Conservation (phyloP, 169 alveolate species). For the Plasmodium billcollinsi region DNA sequence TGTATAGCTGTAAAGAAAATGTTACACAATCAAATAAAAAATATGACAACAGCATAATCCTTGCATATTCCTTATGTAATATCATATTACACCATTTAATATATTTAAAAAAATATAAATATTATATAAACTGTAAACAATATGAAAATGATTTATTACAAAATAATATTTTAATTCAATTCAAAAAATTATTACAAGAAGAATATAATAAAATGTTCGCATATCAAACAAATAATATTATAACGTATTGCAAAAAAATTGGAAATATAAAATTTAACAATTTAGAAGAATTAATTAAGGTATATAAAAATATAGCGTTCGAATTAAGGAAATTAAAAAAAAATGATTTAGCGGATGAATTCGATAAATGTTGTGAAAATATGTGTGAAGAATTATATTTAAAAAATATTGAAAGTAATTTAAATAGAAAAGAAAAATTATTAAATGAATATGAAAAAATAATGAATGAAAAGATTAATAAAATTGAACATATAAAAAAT, state of each 20-base stretch:
- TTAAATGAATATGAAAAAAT: slow-evolving; percentile 54
- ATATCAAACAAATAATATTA: slow-evolving; percentile 69
- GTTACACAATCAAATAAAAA: slow-evolving; percentile 9
- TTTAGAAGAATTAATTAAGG: slow-evolving; percentile 64
- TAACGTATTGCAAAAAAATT: slow-evolving; percentile 45
- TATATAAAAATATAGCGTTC: slow-evolving; percentile 60
- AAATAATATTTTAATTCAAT: slow-evolving; percentile 47
- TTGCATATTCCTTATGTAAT: slow-evolving; percentile 68
- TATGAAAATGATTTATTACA: slow-evolving; percentile 68
- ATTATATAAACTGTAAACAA: slow-evolving; percentile 38
- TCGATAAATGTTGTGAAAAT: slow-evolving; percentile 76
- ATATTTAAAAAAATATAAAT: slow-evolving; percentile 47
- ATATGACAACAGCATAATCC: slow-evolving; percentile 19
- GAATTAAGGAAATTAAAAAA: slow-evolving; percentile 52
- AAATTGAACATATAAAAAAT: slow-evolving; percentile 31
- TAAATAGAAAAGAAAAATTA: slow-evolving; percentile 44
- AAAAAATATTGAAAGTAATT: slow-evolving; percentile 47
- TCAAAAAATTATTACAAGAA: slow-evolving; percentile 56
- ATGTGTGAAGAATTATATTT: slow-evolving; percentile 75
- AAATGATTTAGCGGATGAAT: slow-evolving; percentile 55
- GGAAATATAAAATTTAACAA: slow-evolving; percentile 48
- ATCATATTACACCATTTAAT: slow-evolving; percentile 59
- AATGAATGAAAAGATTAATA: slow-evolving; percentile 49
- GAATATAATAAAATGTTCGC: slow-evolving; percentile 76
- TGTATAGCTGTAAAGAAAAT: slow-evolving; percentile 13